phyloP scores from a whole-genome alignment of 257 asterid genomes.

The Cruciata laevipes region DNA sequence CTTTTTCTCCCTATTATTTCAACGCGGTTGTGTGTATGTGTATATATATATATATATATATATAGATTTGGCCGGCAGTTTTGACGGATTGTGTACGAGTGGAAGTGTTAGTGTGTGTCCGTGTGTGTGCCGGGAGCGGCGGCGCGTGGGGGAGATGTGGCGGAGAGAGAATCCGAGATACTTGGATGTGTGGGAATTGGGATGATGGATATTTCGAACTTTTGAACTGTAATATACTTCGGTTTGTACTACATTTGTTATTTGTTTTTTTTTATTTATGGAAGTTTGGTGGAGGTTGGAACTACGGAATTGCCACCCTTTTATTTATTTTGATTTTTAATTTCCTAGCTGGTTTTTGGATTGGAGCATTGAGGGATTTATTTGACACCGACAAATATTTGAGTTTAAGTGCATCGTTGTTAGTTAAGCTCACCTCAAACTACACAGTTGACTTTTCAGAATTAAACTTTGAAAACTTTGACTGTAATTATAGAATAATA shows the following conservation, averaged over 20 bases:
- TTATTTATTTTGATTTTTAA: too few species aligned
- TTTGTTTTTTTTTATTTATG: neutral
- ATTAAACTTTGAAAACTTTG: too few species aligned
- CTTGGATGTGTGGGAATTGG: constrained; percentile 3
- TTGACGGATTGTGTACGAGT: neutral
- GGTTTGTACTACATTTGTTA: neutral
- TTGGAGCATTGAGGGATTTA: neutral
- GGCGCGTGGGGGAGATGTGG: constrained; percentile 2
- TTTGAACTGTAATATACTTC: neutral
- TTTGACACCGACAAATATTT: neutral
- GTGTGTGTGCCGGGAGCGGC: neutral
- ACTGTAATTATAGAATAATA: too few species aligned
- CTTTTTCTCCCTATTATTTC: neutral
- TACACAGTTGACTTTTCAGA: too few species aligned
- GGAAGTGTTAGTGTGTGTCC: neutral
- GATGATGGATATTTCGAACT: neutral
- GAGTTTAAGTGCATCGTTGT: too few species aligned
- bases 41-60: neutral
- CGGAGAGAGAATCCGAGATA: neutral
- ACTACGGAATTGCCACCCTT: neutral
- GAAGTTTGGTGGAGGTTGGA: neutral
- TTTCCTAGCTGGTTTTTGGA: neutral
- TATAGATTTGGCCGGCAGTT: neutral
- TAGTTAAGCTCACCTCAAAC: too few species aligned
- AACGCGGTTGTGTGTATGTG: neutral